Percentiles rank a stretch among this genome's conserved stretches.
These are phyloP conservation scores for Cucumis sativus DNA, from an alignment of 306 rosid genomes.

Conservation along the genomic window Cucumber_9930_V3 NC_026657.2:2764001-2764500, in stretches of 20 bases:
- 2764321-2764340: background rate
- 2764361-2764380: constrained; percentile 3
- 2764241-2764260: background rate
- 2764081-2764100: too few species aligned
- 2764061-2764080: too few species aligned
- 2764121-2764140: too few species aligned
- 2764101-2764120: too few species aligned
- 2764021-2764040: too few species aligned
- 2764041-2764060: too few species aligned
- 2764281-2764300: background rate
- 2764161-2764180: too few species aligned
- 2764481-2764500: background rate
- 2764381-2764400: background rate
- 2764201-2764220: background rate
- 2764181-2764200: too few species aligned
- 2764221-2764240: background rate
- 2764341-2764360: background rate
- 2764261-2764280: background rate
- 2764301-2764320: background rate
- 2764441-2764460: background rate
- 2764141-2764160: too few species aligned
- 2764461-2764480: background rate
- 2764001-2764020: too few species aligned
- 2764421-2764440: background rate
- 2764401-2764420: background rate